Percentiles rank a stretch among this genome's conserved stretches.
Evolutionary conservation across 2,329 filamentous ascomycete genomes (phyloP).

Genomic region (Coniella lustricola): DNA sequence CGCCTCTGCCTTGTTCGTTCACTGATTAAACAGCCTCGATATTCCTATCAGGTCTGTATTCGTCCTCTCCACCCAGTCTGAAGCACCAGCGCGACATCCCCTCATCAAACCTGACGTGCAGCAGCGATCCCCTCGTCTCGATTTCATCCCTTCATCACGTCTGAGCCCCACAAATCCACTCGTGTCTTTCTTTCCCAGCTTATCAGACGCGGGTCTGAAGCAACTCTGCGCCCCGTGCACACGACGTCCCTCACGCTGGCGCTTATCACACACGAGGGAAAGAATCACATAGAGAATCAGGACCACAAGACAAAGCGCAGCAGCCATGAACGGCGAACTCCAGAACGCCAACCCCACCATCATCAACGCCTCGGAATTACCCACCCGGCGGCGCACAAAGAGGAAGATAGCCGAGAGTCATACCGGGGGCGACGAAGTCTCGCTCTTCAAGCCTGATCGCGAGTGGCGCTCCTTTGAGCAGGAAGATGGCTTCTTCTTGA

Average conservation of each 20-base stretch:
- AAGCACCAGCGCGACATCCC: neutral
- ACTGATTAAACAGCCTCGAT: too few species aligned
- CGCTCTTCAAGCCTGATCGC: slow-evolving; percentile 36
- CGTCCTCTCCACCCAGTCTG: too few species aligned
- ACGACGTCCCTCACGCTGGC: neutral
- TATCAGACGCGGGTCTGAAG: neutral
- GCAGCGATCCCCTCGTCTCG: slow-evolving; percentile 5
- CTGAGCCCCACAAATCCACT: neutral
- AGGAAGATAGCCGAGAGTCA: slow-evolving; percentile 32
- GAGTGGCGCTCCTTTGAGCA: slow-evolving; percentile 18
- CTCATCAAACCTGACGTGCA: slow-evolving; percentile 7
- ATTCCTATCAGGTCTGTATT: neutral
- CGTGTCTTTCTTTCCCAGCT: too few species aligned
- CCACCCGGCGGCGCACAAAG: slow-evolving; percentile 60
- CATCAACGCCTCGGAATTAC: slow-evolving; percentile 78
- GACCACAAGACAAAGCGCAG: slow-evolving; percentile 29
- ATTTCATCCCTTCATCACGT: neutral
- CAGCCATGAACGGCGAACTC: slow-evolving; percentile 25
- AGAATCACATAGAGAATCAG: too few species aligned
- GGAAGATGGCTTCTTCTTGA: slow-evolving; percentile 23
- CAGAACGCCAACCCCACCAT: slow-evolving; percentile 92
- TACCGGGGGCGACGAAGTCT: slow-evolving; percentile 39
- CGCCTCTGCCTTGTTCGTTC: too few species aligned
- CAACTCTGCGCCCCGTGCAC: neutral
- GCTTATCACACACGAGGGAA: too few species aligned